phyloP scores from a whole-genome alignment of 2,329 filamentous ascomycete genomes.

The Verticillium nonalfalfae region DNA sequence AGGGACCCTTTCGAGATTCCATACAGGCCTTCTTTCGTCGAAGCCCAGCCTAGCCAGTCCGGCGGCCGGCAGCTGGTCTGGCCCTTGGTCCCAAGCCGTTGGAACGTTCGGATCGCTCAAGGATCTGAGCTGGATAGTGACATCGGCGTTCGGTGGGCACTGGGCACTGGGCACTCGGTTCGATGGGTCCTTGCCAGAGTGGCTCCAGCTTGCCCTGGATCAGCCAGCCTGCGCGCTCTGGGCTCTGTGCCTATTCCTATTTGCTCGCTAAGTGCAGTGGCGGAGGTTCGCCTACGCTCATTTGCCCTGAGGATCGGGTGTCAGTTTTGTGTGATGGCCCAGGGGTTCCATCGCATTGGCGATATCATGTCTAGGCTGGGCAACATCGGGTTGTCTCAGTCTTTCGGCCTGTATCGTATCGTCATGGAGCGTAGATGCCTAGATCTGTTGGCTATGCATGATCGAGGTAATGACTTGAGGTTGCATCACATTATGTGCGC shows the following conservation, averaged over 20 bases:
- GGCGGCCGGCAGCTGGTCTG: background rate
- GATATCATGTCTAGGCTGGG: background rate
- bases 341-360: background rate
- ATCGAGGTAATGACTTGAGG: background rate
- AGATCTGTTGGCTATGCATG: background rate
- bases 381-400: background rate
- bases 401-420: background rate
- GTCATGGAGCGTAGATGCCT: background rate
- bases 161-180: background rate
- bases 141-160: background rate
- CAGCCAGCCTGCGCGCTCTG: background rate
- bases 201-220: background rate
- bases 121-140: background rate
- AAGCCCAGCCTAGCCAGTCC: background rate
- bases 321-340: background rate
- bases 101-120: slow-evolving; percentile 1
- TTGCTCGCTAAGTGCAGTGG: background rate
- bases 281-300: background rate
- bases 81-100: slow-evolving; percentile 1
- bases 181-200: background rate
- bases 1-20: background rate
- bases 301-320: background rate
- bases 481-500: background rate
- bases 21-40: background rate
- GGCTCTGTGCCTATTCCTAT: background rate